These are phyloP conservation scores for Podospora fimiseda DNA, from an alignment of 495 filamentous ascomycete species.

Conservation along the genomic window DNA sequence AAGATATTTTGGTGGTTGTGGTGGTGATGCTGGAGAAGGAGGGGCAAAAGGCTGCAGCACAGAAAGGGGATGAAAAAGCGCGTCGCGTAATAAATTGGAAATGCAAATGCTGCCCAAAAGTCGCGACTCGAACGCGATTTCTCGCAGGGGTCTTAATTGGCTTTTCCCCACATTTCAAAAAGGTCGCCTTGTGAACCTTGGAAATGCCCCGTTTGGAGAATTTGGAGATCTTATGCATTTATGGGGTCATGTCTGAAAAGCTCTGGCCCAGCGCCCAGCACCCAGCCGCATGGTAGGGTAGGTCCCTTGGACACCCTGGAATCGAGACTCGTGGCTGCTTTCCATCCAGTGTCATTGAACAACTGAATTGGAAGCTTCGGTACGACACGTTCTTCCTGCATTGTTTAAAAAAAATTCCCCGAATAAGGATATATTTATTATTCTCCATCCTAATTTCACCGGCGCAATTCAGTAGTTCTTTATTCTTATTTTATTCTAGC, in stretches of 20 bases:
- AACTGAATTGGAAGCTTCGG: no score
- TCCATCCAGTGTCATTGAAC: not conserved
- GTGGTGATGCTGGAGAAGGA: slow-evolving; percentile 16
- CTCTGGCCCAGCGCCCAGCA: no score
- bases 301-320: no score
- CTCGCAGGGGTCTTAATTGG: slow-evolving; percentile 26
- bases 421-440: no score
- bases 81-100: slow-evolving; percentile 19
- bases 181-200: no score
- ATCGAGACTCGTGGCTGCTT: not conserved
- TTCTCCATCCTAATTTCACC: not conserved
- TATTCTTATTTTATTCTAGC: not conserved
- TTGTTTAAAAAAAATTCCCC: no score
- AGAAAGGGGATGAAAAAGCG: slow-evolving; percentile 15
- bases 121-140: slow-evolving; percentile 20
- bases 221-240: slow-evolving; percentile 2
- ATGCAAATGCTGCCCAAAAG: slow-evolving; percentile 5
- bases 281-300: no score
- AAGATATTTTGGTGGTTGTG: slow-evolving; percentile 1
- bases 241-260: no score
- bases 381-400: no score
- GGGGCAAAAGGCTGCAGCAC: not conserved
- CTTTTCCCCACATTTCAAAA: not conserved
- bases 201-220: not conserved
- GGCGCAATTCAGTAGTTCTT: not conserved